These are phyloP conservation scores for Buxus sempervirens DNA, from an alignment of 164 flowering plant genomes.

Conservation along the genomic window DNA sequence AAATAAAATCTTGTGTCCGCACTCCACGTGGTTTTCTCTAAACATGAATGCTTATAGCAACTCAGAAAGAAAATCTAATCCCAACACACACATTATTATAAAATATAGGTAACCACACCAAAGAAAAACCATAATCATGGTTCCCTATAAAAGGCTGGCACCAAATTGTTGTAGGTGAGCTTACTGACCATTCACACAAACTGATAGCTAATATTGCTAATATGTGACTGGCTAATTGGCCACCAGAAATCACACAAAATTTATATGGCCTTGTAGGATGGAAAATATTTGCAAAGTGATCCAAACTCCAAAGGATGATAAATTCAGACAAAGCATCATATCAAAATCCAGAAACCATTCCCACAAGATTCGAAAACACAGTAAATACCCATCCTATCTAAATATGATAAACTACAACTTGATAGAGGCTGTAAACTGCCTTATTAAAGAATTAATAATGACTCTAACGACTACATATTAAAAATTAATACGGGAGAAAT, in stretches of 20 bases:
- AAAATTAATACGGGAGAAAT: too few species aligned
- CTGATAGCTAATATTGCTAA: constrained; percentile 10
- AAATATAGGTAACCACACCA: constrained; percentile 8
- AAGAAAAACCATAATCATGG: constrained; percentile 4
- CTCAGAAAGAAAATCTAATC: neutral
- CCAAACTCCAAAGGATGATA: neutral
- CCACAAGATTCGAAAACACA: too few species aligned
- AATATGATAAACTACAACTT: too few species aligned
- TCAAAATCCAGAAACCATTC: constrained; percentile 16
- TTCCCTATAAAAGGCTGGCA: constrained; percentile 6
- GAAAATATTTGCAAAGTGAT: too few species aligned
- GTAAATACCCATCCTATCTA: too few species aligned
- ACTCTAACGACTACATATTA: too few species aligned
- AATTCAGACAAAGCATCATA: too few species aligned
- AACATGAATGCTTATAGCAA: too few species aligned
- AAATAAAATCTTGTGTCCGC: too few species aligned
- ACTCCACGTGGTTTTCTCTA: too few species aligned
- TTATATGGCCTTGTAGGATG: neutral
- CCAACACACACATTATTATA: neutral
- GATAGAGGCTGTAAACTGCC: too few species aligned
- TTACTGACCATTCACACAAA: constrained; percentile 53
- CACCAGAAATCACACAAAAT: constrained; percentile 22
- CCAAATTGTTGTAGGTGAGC: constrained; percentile 35
- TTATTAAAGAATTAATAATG: too few species aligned
- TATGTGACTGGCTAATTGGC: constrained; percentile 53